Evolutionary conservation across 1,284 basidiomycete species (phyloP).

Genomic region (Sutorius eximius): DNA sequence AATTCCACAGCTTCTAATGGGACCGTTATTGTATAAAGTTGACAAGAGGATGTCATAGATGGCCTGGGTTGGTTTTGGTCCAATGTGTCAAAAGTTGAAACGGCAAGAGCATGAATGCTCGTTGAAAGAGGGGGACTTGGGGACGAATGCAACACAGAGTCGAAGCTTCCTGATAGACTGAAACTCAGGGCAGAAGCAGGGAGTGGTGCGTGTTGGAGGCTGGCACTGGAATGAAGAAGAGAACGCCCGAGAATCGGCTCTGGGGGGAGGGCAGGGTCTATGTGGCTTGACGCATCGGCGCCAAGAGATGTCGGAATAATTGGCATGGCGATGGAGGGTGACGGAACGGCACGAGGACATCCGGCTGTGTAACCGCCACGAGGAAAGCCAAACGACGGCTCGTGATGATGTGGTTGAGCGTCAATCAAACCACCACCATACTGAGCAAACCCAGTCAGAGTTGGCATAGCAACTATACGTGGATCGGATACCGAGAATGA

Average conservation of each 20-base stretch:
- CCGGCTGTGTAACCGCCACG: background rate
- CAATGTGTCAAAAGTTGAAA: background rate
- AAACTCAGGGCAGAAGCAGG: background rate
- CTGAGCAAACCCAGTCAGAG: background rate
- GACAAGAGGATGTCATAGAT: background rate
- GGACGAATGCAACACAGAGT: background rate
- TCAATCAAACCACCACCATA: constrained; percentile 1
- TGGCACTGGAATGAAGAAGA: background rate
- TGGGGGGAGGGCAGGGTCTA: background rate
- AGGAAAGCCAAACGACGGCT: background rate
- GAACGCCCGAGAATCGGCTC: background rate
- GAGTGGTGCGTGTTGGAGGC: background rate
- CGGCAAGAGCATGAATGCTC: background rate
- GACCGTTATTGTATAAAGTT: constrained; percentile 4
- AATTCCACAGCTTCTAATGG: constrained; percentile 12
- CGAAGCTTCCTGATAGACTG: background rate
- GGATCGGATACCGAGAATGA: background rate
- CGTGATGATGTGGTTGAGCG: background rate
- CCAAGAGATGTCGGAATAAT: background rate
- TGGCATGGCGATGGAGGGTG: constrained; percentile 5
- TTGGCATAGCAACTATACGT: constrained; percentile 7
- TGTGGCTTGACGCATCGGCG: background rate
- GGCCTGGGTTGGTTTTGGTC: background rate
- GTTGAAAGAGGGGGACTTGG: background rate
- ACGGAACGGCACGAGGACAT: background rate